Evolutionary conservation across 768 basidiomycete genomes (phyloP), one percentile per base, ranked within the genome.

Genomic region (Lactarius trivialis): DNA sequence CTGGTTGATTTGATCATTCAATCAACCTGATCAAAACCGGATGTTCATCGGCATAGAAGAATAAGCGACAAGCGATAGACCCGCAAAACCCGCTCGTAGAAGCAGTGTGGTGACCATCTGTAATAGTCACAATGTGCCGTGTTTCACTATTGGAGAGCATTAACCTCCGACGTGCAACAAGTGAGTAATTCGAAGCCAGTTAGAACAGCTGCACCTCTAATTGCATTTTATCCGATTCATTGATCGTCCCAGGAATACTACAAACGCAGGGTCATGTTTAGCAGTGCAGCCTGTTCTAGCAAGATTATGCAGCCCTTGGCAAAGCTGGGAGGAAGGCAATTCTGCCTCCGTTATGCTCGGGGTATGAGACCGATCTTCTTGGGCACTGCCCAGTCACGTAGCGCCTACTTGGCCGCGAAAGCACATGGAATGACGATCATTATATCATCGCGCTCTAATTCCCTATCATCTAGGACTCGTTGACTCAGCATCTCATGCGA

Each of bases 401-500:
- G 21, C 45, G 24, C 24, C 45, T 48, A 26, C 45, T 24, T 7
- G 39, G 39, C 39, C 6, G 45, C 9, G 45, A 24, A 24, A 8
- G 21, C 24, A 41, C 37, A 39, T 39, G 37, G 41, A 3, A 1
- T 3, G 36, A 14, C 24, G n/a, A 43, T 56, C 28, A 41, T 45
- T 3, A 24, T 19, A 12, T 21, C 7, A 21, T 32, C 32, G 7
- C 11, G n/a, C 55, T 53, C 9, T 19, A 17, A 53, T 43, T 53
- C 51, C 56, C 56, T 54, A 63, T 63, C 61, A 63, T 32, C 37
- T 26, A 58, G 61, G 56, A 55, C 24, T 30, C 26, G 14, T 49
- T 54, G 45, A 39, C 28, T 39, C 56, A 53, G 43, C 52, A n/a
- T 34, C 17, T 24, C 50, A 33, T 9, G 3, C 5, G 21, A 45